A percentile compares a stretch with the other conserved stretches of the same genome.
phyloP scores from a whole-genome alignment of 2,329 filamentous ascomycete species.

The Ambrosiella xylebori region DNA sequence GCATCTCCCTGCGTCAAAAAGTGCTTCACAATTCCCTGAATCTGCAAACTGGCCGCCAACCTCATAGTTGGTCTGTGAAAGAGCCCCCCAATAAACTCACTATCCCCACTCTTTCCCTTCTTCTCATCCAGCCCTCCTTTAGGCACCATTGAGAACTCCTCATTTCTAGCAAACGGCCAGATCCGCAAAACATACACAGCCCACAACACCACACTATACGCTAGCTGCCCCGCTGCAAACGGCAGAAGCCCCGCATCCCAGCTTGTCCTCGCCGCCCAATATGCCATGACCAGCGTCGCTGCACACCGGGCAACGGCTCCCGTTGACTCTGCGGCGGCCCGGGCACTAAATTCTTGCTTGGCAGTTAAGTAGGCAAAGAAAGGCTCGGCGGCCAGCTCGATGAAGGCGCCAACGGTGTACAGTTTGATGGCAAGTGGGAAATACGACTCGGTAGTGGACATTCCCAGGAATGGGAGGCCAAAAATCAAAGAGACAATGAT shows the following conservation, averaged over 20 bases:
- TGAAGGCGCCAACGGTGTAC: constrained; percentile 38
- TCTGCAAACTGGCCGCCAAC: constrained; percentile 65
- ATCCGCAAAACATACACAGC: constrained; percentile 51
- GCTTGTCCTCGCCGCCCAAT: constrained; percentile 37
- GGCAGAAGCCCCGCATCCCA: constrained; percentile 58
- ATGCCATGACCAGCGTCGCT: constrained; percentile 52
- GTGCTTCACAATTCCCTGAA: constrained; percentile 83
- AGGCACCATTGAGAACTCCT: constrained; percentile 53
- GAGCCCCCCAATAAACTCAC: constrained; percentile 34
- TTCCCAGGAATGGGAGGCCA: constrained; percentile 47
- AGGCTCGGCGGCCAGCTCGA: constrained; percentile 76
- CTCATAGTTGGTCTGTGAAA: constrained; percentile 56
- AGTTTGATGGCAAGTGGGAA: constrained; percentile 36
- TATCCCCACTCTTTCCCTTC: constrained; percentile 3
- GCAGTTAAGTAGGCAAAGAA: constrained; percentile 79
- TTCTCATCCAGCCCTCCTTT: not conserved
- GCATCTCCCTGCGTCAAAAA: constrained; percentile 88
- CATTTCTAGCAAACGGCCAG: constrained; percentile 33
- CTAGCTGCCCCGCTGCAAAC: constrained; percentile 73
- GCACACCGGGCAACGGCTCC: constrained; percentile 66
- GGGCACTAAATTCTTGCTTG: constrained; percentile 58
- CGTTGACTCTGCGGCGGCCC: constrained; percentile 66
- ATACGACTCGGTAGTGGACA: constrained; percentile 35
- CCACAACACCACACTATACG: constrained; percentile 53
- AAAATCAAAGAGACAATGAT: constrained; percentile 44